Percentiles rank a stretch among this genome's conserved stretches.
Evolutionary conservation across 2,329 filamentous ascomycete species (phyloP).

Genomic region (Phoma sp.): DNA sequence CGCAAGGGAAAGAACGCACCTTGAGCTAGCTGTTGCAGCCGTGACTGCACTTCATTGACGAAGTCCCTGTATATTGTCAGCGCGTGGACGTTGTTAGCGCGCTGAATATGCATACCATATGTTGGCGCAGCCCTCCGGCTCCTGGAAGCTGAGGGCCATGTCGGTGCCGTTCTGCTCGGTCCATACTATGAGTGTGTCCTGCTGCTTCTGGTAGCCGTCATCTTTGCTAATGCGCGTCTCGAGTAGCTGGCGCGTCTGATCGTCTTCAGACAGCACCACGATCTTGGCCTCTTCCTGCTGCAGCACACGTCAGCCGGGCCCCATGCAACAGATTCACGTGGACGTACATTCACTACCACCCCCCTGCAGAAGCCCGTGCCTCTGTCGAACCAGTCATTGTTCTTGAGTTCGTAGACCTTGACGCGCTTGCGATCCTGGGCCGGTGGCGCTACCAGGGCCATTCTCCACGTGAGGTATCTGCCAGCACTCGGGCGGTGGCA

Average conservation of each 20-base stretch:
- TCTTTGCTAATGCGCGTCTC: slow-evolving; percentile 92
- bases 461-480: slow-evolving; percentile 39
- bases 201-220: slow-evolving; percentile 97
- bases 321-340: slow-evolving; percentile 6
- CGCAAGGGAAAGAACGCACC: slow-evolving; percentile 57
- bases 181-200: slow-evolving; percentile 99
- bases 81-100: slow-evolving; percentile 8
- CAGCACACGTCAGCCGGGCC: slow-evolving; percentile 56
- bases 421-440: slow-evolving; percentile 71
- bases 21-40: slow-evolving; percentile 68
- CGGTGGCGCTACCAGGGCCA: slow-evolving; percentile 53
- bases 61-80: slow-evolving; percentile 75
- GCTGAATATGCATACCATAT: slow-evolving; percentile 73
- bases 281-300: slow-evolving; percentile 83
- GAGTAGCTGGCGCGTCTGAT: slow-evolving; percentile 81
- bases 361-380: slow-evolving; percentile 96
- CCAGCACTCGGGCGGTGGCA: slow-evolving; percentile 44
- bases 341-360: slow-evolving; percentile 73
- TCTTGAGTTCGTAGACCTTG: slow-evolving; percentile 98
- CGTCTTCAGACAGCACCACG: slow-evolving; percentile 91
- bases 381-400: slow-evolving; percentile 99
- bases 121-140: slow-evolving; percentile 88
- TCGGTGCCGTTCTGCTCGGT: slow-evolving; percentile 90
- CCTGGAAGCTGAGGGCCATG: slow-evolving; percentile 98
- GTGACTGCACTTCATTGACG: slow-evolving; percentile 82